Evolutionary conservation across 2,329 filamentous ascomycete genomes (phyloP).

Genomic region (Aspergillus tubingensis): DNA sequence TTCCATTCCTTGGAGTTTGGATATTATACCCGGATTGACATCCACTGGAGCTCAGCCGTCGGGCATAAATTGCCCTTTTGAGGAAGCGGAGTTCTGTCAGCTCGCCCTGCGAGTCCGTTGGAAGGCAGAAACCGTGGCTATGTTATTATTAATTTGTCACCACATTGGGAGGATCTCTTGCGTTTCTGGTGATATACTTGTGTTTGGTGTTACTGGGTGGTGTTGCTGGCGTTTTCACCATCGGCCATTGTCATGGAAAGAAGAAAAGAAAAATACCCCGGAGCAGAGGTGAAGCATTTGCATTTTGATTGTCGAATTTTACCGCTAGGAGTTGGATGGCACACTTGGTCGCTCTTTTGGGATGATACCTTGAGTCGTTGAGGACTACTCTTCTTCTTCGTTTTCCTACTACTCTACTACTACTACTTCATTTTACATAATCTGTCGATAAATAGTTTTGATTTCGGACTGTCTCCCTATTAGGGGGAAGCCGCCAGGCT

Average conservation of each 20-base stretch:
- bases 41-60: constrained; percentile 9
- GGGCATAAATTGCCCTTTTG: constrained; percentile 11
- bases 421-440: constrained; percentile 1
- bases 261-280: constrained; percentile 25
- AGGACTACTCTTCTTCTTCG: not conserved
- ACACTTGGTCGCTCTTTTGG: constrained; percentile 5
- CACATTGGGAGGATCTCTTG: constrained; percentile 5
- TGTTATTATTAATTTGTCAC: constrained; percentile 20
- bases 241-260: constrained; percentile 13
- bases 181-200: constrained; percentile 12
- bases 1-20: constrained; percentile 14
- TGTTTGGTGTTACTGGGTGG: constrained; percentile 5
- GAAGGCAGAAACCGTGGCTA: constrained; percentile 9
- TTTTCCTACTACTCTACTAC: not conserved
- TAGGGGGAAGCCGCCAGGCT: not conserved
- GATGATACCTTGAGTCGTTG: constrained; percentile 6
- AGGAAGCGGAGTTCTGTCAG: constrained; percentile 9
- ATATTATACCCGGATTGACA: constrained; percentile 13
- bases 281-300: constrained; percentile 18
- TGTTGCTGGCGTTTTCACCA: constrained; percentile 9
- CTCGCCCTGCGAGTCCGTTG: constrained; percentile 9
- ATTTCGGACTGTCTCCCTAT: not conserved
- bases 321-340: constrained; percentile 14
- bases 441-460: constrained; percentile 5
- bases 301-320: constrained; percentile 4